These are phyloP conservation scores for Colletotrichum spaethianum DNA, from an alignment of 2,329 filamentous ascomycete species.

Conservation along the genomic window DNA sequence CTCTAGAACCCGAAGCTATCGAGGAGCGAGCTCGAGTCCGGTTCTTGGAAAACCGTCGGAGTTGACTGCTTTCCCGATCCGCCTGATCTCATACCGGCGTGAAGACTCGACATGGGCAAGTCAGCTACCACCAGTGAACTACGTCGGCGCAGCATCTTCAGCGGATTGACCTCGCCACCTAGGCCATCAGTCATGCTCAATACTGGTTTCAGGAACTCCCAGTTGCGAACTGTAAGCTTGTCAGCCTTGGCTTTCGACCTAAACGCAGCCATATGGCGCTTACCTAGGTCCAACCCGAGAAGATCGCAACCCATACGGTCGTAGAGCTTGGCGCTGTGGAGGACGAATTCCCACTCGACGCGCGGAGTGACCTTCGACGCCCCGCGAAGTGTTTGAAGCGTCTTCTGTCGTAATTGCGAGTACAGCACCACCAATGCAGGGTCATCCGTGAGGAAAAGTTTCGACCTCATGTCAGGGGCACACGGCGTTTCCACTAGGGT, in stretches of 20 bases:
- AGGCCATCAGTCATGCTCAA: slow-evolving; percentile 51
- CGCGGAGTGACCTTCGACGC: slow-evolving; percentile 84
- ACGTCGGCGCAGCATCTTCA: slow-evolving; percentile 77
- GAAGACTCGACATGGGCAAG: slow-evolving; percentile 63
- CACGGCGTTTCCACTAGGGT: slow-evolving; percentile 78
- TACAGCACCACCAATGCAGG: slow-evolving; percentile 91
- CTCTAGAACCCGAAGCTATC: slow-evolving; percentile 91
- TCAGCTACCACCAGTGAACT: slow-evolving; percentile 88
- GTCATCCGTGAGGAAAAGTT: slow-evolving; percentile 90
- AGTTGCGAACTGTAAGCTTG: slow-evolving; percentile 74
- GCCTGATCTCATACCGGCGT: slow-evolving; percentile 59
- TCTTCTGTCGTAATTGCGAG: slow-evolving; percentile 85
- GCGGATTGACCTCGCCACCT: slow-evolving; percentile 71
- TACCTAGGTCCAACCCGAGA: slow-evolving; percentile 87
- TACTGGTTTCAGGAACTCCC: slow-evolving; percentile 79
- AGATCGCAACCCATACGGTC: slow-evolving; percentile 95
- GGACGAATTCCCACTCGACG: slow-evolving; percentile 89
- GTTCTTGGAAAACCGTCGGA: slow-evolving; percentile 89
- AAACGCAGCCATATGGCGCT: slow-evolving; percentile 45
- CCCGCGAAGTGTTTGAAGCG: slow-evolving; percentile 86
- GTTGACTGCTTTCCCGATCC: slow-evolving; percentile 67
- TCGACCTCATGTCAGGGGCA: slow-evolving; percentile 79
- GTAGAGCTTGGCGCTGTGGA: slow-evolving; percentile 88
- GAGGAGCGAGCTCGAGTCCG: slow-evolving; percentile 88
- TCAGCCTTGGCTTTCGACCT: slow-evolving; percentile 36